Percentiles rank a stretch among this genome's conserved stretches.
phyloP scores from a whole-genome alignment of 139 green algal genomes.

The Closterium sp. region DNA sequence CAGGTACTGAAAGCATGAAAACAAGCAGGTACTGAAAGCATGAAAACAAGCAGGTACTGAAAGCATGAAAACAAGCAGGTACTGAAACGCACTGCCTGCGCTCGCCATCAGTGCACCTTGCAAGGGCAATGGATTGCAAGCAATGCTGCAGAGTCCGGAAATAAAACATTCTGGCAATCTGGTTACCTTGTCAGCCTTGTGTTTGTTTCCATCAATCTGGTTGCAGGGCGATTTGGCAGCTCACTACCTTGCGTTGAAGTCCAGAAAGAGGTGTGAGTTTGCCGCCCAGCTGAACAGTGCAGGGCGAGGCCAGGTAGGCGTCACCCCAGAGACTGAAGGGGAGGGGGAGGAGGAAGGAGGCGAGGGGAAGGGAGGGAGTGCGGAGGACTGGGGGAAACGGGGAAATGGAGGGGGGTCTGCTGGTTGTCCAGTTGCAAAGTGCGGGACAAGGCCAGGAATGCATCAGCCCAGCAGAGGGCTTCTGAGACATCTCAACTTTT shows the following conservation, averaged over 20 bases:
- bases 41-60: no score
- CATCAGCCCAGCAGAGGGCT: neutral
- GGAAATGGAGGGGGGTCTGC: neutral
- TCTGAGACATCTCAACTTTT: no score
- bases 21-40: no score
- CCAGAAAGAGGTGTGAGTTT: neutral
- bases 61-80: neutral
- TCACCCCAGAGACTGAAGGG: neutral
- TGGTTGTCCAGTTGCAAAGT: neutral
- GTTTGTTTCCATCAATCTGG: neutral
- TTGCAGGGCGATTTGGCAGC: neutral
- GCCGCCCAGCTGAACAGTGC: neutral
- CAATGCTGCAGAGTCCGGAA: no score
- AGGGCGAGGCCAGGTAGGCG: neutral
- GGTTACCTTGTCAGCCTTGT: no score
- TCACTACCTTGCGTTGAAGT: neutral
- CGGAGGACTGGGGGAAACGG: neutral
- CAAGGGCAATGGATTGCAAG: no score
- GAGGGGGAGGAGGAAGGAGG: neutral
- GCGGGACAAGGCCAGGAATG: neutral
- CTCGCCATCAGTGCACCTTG: conserved; percentile 19
- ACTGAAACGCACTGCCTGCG: conserved; percentile 12
- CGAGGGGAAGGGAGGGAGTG: neutral
- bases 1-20: no score
- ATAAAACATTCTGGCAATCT: no score